Evolutionary conservation across 495 filamentous ascomycete genomes (phyloP).

Genomic region (Xylaria bambusicola): DNA sequence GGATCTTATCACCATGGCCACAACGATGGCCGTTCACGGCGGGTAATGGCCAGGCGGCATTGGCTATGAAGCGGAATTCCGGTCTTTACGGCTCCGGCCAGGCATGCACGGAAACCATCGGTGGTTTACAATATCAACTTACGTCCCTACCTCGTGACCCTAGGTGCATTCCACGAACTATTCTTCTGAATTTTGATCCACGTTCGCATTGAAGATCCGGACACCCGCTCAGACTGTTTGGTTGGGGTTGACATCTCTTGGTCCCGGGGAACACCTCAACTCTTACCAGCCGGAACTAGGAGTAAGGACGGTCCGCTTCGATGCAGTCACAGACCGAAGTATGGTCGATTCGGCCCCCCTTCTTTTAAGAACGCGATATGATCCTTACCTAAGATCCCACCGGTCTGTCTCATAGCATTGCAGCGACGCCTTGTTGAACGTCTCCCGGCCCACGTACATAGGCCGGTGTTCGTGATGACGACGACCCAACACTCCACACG

Average conservation of each 20-base stretch:
- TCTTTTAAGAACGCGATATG: not conserved
- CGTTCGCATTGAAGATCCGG: constrained; percentile 9
- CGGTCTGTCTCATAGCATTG: not conserved
- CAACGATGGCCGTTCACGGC: constrained; percentile 3
- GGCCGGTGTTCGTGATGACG: not conserved
- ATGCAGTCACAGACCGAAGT: not conserved
- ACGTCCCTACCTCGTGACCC: not conserved
- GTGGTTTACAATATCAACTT: not conserved
- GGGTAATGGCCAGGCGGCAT: not conserved
- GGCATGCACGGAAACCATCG: not conserved
- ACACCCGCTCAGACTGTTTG: not conserved
- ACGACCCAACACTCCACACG: not conserved
- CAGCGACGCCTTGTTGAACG: not conserved
- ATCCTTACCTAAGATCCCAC: not conserved
- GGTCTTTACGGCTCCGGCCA: not conserved
- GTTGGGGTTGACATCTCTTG: not conserved
- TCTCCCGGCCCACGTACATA: not conserved
- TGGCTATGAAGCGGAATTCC: not conserved
- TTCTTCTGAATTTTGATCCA: not conserved
- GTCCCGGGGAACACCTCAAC: not conserved
- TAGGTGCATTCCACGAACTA: not conserved
- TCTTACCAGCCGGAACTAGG: not conserved
- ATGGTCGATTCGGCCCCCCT: not conserved
- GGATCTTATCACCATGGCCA: not conserved
- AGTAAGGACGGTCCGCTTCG: not conserved